Conservation (phyloP, 2,329 filamentous ascomycete species). For the Talaromyces islandicus region DNA sequence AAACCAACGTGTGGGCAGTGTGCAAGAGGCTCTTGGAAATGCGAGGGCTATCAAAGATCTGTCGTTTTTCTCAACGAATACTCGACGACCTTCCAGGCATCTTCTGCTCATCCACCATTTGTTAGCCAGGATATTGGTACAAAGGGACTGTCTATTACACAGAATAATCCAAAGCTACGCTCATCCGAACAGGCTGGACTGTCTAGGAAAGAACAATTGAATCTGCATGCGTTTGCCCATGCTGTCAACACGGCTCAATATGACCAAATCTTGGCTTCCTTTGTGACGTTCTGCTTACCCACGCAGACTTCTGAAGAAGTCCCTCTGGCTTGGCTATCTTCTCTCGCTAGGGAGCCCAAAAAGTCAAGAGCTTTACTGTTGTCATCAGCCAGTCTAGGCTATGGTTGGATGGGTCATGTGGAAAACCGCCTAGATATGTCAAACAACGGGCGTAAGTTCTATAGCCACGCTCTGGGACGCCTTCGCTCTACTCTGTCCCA, state of each 20-base stretch:
- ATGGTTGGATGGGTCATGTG: slow-evolving; percentile 7
- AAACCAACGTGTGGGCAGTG: slow-evolving; percentile 5
- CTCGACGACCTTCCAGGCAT: not conserved
- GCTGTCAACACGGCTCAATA: slow-evolving; percentile 2
- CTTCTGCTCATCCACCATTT: not conserved
- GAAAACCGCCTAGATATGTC: not conserved
- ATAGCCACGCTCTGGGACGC: slow-evolving; percentile 1
- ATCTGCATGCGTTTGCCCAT: not conserved
- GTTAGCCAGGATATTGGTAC: not conserved
- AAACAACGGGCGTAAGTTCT: slow-evolving; percentile 1
- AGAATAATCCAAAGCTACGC: not conserved
- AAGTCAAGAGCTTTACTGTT: not conserved
- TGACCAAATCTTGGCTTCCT: slow-evolving; percentile 5
- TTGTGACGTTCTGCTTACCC: slow-evolving; percentile 5
- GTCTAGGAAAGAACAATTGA: not conserved
- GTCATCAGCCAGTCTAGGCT: slow-evolving; percentile 2
- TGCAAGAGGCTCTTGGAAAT: not conserved
- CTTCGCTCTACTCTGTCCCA: not conserved
- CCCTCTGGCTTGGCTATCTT: slow-evolving; percentile 5
- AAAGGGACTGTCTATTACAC: not conserved
- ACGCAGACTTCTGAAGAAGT: slow-evolving; percentile 5
- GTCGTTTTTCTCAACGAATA: not conserved
- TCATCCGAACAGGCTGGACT: not conserved
- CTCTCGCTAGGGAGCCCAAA: not conserved
- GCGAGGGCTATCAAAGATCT: not conserved